A percentile compares a stretch with the other conserved stretches of the same genome.
These are phyloP conservation scores for Jaapia argillacea DNA, from an alignment of 768 basidiomycete genomes.

Conservation along the genomic window DNA sequence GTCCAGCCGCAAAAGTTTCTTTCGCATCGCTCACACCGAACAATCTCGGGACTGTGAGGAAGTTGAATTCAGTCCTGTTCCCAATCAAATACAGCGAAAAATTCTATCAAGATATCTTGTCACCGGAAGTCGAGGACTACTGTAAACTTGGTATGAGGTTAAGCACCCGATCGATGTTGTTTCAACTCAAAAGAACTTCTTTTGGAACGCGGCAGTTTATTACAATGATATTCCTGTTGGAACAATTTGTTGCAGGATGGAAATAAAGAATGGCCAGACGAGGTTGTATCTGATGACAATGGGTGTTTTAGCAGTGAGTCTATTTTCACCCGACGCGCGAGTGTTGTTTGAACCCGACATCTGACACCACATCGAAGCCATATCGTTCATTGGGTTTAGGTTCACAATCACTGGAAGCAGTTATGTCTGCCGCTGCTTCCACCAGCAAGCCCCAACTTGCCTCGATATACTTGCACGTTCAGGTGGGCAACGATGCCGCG, in stretches of 20 bases:
- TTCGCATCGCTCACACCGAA: conserved; percentile 71
- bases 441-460: conserved; percentile 53
- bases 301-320: conserved; percentile 77
- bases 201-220: conserved; percentile 45
- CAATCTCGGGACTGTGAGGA: conserved; percentile 61
- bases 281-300: conserved; percentile 82
- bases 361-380: conserved; percentile 56
- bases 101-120: conserved; percentile 75
- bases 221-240: conserved; percentile 92
- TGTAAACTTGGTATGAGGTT: conserved; percentile 73
- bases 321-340: no score
- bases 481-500: conserved; percentile 68
- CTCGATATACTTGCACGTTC: conserved; percentile 78
- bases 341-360: neutral
- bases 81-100: conserved; percentile 85
- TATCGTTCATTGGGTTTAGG: conserved; percentile 77
- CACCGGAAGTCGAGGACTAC: conserved; percentile 73
- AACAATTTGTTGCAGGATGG: conserved; percentile 77
- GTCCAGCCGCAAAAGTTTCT: conserved; percentile 35
- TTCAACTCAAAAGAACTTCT: neutral
- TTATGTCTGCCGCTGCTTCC: conserved; percentile 52
- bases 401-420: conserved; percentile 56
- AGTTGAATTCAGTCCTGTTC: conserved; percentile 70
- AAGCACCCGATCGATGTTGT: conserved; percentile 7
- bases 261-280: conserved; percentile 46